phyloP scores from a whole-genome alignment of 2,329 filamentous ascomycete genomes.

The Periconia macrospinosa region DNA sequence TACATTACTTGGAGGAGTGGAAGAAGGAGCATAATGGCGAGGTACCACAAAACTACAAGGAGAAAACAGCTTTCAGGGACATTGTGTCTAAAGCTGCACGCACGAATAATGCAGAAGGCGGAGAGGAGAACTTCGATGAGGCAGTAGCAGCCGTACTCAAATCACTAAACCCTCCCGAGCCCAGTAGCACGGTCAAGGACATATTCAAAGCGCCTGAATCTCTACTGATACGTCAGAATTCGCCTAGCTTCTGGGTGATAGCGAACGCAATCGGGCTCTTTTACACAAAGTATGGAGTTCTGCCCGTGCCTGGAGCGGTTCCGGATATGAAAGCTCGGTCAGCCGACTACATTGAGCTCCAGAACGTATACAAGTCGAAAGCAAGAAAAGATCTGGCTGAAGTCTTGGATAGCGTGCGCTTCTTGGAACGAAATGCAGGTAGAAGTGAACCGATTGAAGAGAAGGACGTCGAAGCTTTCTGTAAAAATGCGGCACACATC shows the following conservation, averaged over 20 bases:
- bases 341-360: slow-evolving; percentile 82
- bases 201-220: slow-evolving; percentile 74
- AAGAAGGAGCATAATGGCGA: slow-evolving; percentile 68
- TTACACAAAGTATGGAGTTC: slow-evolving; percentile 68
- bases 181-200: slow-evolving; percentile 71
- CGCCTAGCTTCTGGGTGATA: slow-evolving; percentile 84
- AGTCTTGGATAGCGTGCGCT: slow-evolving; percentile 67
- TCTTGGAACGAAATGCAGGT: slow-evolving; percentile 56
- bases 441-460: slow-evolving; percentile 58
- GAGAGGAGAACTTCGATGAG: slow-evolving; percentile 97
- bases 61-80: slow-evolving; percentile 82
- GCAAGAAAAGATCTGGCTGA: slow-evolving; percentile 77
- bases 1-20: slow-evolving; percentile 84
- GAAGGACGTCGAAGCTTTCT: slow-evolving; percentile 85
- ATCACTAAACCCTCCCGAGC: slow-evolving; percentile 69
- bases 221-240: slow-evolving; percentile 47
- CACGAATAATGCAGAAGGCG: slow-evolving; percentile 75
- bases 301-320: slow-evolving; percentile 83
- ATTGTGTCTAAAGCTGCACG: slow-evolving; percentile 69
- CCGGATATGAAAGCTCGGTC: slow-evolving; percentile 99
- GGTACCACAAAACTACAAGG: slow-evolving; percentile 73
- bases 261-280: slow-evolving; percentile 78
- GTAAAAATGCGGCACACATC: slow-evolving; percentile 91
- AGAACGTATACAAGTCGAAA: slow-evolving; percentile 90
- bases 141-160: slow-evolving; percentile 86